A percentile compares a stretch with the other conserved stretches of the same genome.
Evolutionary conservation across 805 yeast species (phyloP).

Genomic region (Blastobotrys terrestris): DNA sequence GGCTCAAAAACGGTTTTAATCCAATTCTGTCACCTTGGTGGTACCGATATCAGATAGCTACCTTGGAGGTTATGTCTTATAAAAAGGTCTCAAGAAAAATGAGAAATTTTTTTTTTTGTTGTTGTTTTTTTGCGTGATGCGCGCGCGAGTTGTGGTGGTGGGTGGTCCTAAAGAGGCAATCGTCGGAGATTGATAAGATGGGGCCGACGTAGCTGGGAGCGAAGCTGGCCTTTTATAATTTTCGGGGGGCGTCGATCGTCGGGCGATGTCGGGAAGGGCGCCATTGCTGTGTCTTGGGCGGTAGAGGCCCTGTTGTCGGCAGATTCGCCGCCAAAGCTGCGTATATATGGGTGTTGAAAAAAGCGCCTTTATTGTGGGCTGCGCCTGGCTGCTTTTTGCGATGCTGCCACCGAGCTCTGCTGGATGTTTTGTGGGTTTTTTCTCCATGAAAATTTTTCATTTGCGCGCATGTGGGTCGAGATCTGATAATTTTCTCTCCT

Average conservation of each 20-base stretch:
- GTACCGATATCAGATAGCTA: neutral
- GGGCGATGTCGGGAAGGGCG: neutral
- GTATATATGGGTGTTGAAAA: neutral
- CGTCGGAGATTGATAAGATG: neutral
- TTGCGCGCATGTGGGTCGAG: neutral
- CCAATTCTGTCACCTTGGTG: neutral
- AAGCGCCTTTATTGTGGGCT: neutral
- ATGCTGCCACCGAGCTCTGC: too few species aligned
- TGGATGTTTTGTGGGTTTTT: neutral
- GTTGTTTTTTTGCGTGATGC: neutral
- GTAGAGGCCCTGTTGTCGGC: neutral
- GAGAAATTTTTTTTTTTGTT: neutral
- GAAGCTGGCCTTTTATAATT: neutral
- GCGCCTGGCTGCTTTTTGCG: too few species aligned
- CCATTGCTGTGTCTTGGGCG: neutral
- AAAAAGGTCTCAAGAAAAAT: neutral
- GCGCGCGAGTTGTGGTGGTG: neutral
- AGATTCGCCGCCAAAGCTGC: neutral
- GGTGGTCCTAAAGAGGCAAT: neutral
- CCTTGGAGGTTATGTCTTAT: neutral
- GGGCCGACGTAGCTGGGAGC: neutral
- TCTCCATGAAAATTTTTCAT: neutral
- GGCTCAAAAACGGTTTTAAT: neutral
- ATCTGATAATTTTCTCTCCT: neutral
- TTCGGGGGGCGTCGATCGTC: neutral